phyloP scores from a whole-genome alignment of 495 filamentous ascomycete genomes.

The Elasticomyces elasticus region DNA sequence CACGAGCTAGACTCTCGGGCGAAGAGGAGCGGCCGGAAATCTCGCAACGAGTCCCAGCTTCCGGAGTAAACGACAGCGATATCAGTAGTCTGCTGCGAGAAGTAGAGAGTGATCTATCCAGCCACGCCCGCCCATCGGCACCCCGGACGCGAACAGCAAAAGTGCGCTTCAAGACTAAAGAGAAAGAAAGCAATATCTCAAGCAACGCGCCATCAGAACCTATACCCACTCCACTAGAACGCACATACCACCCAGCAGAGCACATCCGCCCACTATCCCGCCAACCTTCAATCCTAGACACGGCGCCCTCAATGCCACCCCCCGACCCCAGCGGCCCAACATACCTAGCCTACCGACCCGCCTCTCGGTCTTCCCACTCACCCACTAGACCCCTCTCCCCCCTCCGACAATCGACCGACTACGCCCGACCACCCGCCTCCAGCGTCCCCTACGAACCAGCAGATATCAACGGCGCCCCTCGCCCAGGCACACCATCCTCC shows the following conservation, averaged over 20 bases:
- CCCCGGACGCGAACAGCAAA: conserved; percentile 22
- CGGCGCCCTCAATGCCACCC: conserved; percentile 46
- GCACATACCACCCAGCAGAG: conserved; percentile 34
- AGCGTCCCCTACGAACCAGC: conserved; percentile 68
- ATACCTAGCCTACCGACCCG: conserved; percentile 33
- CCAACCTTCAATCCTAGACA: conserved; percentile 46
- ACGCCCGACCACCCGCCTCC: conserved; percentile 56
- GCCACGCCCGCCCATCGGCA: conserved; percentile 5
- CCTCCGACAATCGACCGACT: conserved; percentile 53
- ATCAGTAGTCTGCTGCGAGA: conserved; percentile 21
- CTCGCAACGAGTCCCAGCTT: not conserved
- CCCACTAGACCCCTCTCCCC: conserved; percentile 67
- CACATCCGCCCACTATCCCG: conserved; percentile 35
- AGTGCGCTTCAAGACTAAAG: conserved; percentile 23
- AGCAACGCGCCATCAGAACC: conserved; percentile 6
- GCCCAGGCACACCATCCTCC: conserved; percentile 83
- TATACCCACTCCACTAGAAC: conserved; percentile 27
- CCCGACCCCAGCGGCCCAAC: conserved; percentile 41
- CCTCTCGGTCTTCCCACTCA: conserved; percentile 32
- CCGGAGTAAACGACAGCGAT: conserved; percentile 9
- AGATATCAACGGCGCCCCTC: conserved; percentile 78
- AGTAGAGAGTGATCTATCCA: conserved; percentile 18
- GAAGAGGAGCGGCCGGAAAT: not conserved
- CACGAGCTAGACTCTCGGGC: conserved; percentile 9
- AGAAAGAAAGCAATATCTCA: conserved; percentile 23